phyloP scores from a whole-genome alignment of 176 grass and related monocot species.

The Hordeum vulgare region DNA sequence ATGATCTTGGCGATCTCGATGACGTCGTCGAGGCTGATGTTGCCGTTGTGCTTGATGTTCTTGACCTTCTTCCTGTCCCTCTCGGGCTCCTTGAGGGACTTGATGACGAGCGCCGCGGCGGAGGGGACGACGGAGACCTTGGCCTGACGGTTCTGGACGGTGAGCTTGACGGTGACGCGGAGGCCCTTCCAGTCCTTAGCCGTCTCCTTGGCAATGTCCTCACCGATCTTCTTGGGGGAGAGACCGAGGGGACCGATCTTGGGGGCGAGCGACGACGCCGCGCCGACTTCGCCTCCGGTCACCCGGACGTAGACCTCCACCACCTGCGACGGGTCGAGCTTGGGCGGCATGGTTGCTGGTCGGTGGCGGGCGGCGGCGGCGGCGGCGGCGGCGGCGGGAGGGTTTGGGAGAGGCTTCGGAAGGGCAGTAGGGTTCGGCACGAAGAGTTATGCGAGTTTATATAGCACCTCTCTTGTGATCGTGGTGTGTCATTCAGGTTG shows the following conservation, averaged over 20 bases:
- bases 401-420: neutral
- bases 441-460: neutral
- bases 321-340: slow-evolving; percentile 76
- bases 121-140: slow-evolving; percentile 91
- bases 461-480: neutral
- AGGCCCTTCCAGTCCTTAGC: slow-evolving; percentile 96
- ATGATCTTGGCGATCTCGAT: slow-evolving; percentile 65
- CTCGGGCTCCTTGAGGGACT: slow-evolving; percentile 82
- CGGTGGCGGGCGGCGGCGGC: neutral
- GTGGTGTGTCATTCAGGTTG: neutral
- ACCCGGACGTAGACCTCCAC: slow-evolving; percentile 90
- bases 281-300: slow-evolving; percentile 88
- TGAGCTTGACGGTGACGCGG: slow-evolving; percentile 93
- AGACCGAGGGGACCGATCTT: slow-evolving; percentile 94
- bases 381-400: neutral
- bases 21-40: slow-evolving; percentile 79
- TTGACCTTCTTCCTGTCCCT: slow-evolving; percentile 78
- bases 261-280: slow-evolving; percentile 74
- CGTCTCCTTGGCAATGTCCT: slow-evolving; percentile 98
- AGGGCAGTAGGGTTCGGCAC: slow-evolving; percentile 10
- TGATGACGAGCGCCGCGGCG: slow-evolving; percentile 77
- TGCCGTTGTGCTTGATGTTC: slow-evolving; percentile 78
- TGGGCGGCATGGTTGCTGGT: slow-evolving; percentile 58
- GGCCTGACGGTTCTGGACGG: slow-evolving; percentile 87
- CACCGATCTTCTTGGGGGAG: slow-evolving; percentile 95